Base-by-base conservation (phyloP, 495 filamentous ascomycete species). In the Daldinia vernicosa region DNA sequence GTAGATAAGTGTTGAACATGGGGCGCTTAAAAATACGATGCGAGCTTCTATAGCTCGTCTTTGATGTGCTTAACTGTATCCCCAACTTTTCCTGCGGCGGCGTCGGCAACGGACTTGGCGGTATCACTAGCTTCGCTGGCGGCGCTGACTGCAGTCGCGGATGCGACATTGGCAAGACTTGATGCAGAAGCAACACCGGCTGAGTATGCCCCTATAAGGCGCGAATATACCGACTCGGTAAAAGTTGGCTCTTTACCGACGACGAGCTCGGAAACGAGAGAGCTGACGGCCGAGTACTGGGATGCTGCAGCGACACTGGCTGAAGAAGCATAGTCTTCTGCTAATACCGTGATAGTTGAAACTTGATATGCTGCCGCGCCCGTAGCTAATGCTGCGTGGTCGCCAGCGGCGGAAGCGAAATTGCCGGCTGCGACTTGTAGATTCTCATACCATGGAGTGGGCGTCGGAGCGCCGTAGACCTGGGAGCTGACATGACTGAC, bases 211-310 rank as follows among this genome's bases (percentile, higher is more conserved):
- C 86, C 87, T 33, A 84, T 85, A 6, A 97, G 84, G 22, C 90
- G 86, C 60, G 82, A 88, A 81, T 93, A 86, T 0, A 94, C 90
- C 63, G 90, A 92, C 69, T 97, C 92, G 0, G 91, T 93, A 72
- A 92, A 97, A 14, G 89, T 86, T 5, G 92, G 91, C 76, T 97
- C 92, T 78, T 89, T 91, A 26, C 91, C 94, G 51, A 81, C 75
- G 27, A 97, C 80, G 3, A 97, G 81, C 72, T 97, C 93, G 12
- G 89, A 90, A 14, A 97, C 84, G 1, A 97, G 82, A 22, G 83
- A 86, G 73, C 89, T 87, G 2, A 96, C 82, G n/a, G 85, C 89
- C 8, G 86, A 85, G 67, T 91, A 94, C 58, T 92, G 91, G 2
- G 83, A 78, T 17, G 79, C 81, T 1, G 86, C 85, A 14, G 82